Evolutionary conservation across 2,329 filamentous ascomycete species (phyloP), one percentile per base, ranked within the genome.

Genomic region (Blastomyces percursus): DNA sequence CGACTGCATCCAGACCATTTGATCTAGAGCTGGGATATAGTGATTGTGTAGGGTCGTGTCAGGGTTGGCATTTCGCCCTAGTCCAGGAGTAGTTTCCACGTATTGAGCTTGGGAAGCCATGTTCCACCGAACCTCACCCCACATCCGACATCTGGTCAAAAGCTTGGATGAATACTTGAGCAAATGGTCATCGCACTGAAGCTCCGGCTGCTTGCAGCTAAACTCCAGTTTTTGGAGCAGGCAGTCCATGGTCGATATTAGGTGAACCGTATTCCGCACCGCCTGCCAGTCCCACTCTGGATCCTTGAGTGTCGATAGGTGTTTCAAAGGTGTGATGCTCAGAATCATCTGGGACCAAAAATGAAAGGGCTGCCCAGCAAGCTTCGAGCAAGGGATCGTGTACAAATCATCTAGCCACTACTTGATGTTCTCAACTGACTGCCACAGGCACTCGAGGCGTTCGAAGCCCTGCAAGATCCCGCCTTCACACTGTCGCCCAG

Each of bases 341-440:
- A 70, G 69, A 32, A 74, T 68, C 56, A 78, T 70, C 55, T 77
- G 73, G 0, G 72, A 71, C 74, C 74, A 76, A 54, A 74, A 73
- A 44, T 72, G 69, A 60, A 76, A 76, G 0, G 74, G 70, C 2
- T 73, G 66, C 2, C 72, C 73, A 21, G 71, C 52, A 8, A 73
- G 65, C 2, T 67, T 65, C 1, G 67, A 63, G 42, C 63, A 66
- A 0, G 71, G 67, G 14, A 74, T 65, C 7, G 38, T 55, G 62
- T 71, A 69, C 64, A 76, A 75, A 32, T 60, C 64, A 21, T 72
- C 67, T 11, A 75, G 61, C 71, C 72, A 77, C 3, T 67, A 66
- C 48, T 73, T 73, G 63, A 75, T 69, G 48, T 68, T 71, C 48
- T 71, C 68, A 1, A 76, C 69, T 0, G 71, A 72, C 62, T 55